A percentile compares a stretch with the other conserved stretches of the same genome.
Conservation (phyloP, 202 grass and related monocot species). For the Schoenoplectus tabernaemontani region DNA sequence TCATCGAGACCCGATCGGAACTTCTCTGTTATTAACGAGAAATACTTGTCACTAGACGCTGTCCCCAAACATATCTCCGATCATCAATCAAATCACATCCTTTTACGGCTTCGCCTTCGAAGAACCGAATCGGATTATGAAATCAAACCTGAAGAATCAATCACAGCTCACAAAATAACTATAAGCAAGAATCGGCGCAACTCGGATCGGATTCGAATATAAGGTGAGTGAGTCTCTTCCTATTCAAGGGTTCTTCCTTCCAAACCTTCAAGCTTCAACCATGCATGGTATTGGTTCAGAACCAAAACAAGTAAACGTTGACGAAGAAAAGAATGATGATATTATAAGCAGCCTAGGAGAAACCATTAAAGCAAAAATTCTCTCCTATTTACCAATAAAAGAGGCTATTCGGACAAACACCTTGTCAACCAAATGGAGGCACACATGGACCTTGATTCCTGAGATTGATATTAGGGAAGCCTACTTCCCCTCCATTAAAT, state of each 20-base stretch:
- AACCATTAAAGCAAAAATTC: slow-evolving; percentile 18
- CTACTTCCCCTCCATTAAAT: not conserved
- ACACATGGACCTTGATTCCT: slow-evolving; percentile 14
- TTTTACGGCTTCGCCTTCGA: not conserved
- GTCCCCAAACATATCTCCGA: no score
- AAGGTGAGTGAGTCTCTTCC: not conserved
- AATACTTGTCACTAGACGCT: no score
- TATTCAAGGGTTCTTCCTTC: not conserved
- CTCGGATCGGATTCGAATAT: not conserved
- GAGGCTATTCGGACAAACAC: slow-evolving; percentile 4
- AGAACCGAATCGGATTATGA: not conserved
- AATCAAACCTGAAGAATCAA: not conserved
- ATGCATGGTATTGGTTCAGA: not conserved
- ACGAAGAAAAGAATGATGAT: not conserved
- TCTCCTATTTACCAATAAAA: slow-evolving; percentile 21
- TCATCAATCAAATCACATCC: no score
- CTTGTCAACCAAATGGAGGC: slow-evolving; percentile 19
- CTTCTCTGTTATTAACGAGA: no score
- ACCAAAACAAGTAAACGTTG: not conserved
- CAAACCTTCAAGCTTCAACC: not conserved
- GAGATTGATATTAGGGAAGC: not conserved
- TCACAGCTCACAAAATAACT: not conserved
- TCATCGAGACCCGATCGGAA: no score
- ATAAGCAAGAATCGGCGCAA: not conserved
- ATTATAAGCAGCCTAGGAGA: slow-evolving; percentile 14